These are phyloP conservation scores for Tuber brumale DNA, from an alignment of 495 filamentous ascomycete species.

Conservation along the genomic window DNA sequence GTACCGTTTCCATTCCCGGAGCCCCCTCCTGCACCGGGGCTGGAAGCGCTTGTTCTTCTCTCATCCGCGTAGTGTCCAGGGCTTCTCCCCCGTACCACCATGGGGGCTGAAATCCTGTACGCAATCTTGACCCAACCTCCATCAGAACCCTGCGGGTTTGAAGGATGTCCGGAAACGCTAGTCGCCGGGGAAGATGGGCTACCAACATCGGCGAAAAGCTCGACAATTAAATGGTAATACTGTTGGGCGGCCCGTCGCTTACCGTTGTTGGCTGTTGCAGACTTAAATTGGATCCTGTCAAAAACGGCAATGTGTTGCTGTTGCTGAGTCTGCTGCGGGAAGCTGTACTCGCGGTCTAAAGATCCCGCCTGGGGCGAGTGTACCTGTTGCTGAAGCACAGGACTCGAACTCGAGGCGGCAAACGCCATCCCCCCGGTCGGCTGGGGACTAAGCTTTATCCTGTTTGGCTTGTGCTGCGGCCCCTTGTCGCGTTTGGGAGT, in stretches of 20 bases:
- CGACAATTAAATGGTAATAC: conserved; percentile 86
- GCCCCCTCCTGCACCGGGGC: conserved; percentile 61
- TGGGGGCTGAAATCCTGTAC: conserved; percentile 66
- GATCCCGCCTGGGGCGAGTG: conserved; percentile 34
- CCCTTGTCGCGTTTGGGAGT: conserved; percentile 94
- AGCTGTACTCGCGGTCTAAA: conserved; percentile 38
- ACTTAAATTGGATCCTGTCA: conserved; percentile 94
- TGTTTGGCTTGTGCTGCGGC: conserved; percentile 69
- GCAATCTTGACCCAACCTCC: conserved; percentile 71
- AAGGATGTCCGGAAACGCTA: conserved; percentile 32
- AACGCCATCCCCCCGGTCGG: conserved; percentile 42
- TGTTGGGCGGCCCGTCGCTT: conserved; percentile 87
- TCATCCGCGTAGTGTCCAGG: conserved; percentile 91
- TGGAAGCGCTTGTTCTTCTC: conserved; percentile 60
- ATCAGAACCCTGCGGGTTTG: conserved; percentile 44
- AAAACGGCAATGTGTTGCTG: conserved; percentile 58
- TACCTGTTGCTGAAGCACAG: conserved; percentile 32
- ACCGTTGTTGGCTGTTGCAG: conserved; percentile 92
- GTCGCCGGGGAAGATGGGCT: conserved; percentile 39
- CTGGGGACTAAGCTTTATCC: conserved; percentile 62
- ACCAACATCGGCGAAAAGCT: conserved; percentile 73
- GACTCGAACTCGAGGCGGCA: conserved; percentile 32
- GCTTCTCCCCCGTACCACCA: conserved; percentile 89
- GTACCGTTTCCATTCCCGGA: conserved; percentile 48
- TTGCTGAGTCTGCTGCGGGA: conserved; percentile 34